Percentiles rank a stretch among this genome's conserved stretches.
These are phyloP conservation scores for Choricystis sp. DNA, from an alignment of 139 green algal species.

Conservation along the genomic window DNA sequence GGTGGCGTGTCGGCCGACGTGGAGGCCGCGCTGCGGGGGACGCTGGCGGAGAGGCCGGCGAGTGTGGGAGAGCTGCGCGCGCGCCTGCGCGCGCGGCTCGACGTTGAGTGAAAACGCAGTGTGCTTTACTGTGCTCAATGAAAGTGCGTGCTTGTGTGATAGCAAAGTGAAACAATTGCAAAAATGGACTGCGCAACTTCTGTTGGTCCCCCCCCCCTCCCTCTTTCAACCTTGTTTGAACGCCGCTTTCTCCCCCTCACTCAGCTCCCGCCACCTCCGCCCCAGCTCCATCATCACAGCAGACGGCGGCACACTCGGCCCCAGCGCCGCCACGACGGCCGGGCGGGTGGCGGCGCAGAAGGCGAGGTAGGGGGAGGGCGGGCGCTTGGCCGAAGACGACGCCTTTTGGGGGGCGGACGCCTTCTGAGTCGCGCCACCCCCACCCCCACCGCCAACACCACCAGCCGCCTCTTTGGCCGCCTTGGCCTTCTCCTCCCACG, in stretches of 20 bases:
- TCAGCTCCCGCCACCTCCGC: neutral
- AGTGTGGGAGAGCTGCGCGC: neutral
- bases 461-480: conserved; percentile 1
- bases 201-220: too few species aligned
- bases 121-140: too few species aligned
- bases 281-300: neutral
- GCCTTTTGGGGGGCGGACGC: neutral
- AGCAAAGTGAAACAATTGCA: too few species aligned
- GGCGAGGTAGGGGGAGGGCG: neutral
- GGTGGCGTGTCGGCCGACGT: neutral
- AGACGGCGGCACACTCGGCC: neutral
- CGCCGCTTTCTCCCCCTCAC: neutral
- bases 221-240: too few species aligned
- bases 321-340: neutral
- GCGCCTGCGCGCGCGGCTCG: too few species aligned
- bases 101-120: too few species aligned
- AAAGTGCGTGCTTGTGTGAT: too few species aligned
- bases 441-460: conserved; percentile 5
- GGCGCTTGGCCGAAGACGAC: neutral
- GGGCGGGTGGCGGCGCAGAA: neutral
- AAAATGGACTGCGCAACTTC: too few species aligned
- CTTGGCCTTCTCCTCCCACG: neutral
- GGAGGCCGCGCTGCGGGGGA: neutral
- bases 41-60: neutral
- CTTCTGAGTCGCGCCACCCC: neutral